Evolutionary conservation across 192 early-diverging fungal species (phyloP).

Genomic region (Podila clonocystis): DNA sequence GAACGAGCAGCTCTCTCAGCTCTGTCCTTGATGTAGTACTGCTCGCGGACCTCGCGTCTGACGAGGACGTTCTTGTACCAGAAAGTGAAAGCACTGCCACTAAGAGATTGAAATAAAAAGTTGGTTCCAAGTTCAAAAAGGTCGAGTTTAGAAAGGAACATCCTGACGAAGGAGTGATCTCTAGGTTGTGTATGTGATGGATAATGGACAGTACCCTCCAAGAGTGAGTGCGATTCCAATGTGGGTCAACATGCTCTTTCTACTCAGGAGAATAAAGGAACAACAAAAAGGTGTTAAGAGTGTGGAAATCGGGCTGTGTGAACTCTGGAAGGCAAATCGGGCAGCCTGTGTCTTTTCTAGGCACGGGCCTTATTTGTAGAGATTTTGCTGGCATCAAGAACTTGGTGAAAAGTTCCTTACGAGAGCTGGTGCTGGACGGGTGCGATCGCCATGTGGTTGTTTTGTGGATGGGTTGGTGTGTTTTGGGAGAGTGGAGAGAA

Average conservation of each 20-base stretch:
- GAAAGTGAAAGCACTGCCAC: slow-evolving; percentile 9
- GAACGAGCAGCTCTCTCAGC: slow-evolving; percentile 1
- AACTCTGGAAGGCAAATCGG: neutral
- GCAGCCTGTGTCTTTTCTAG: neutral
- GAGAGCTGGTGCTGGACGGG: slow-evolving; percentile 33
- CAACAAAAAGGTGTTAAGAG: neutral
- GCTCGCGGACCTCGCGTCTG: slow-evolving; percentile 3
- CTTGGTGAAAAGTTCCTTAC: slow-evolving; percentile 14
- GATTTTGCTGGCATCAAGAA: neutral
- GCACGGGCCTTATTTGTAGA: too few relatives aligned
- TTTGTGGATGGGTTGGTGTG: too few relatives aligned
- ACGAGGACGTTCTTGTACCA: slow-evolving; percentile 9
- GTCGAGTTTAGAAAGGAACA: neutral
- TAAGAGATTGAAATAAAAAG: neutral
- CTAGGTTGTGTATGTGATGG: neutral
- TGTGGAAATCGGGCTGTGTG: neutral
- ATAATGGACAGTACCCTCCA: slow-evolving; percentile 9
- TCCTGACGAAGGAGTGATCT: neutral
- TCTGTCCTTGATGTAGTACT: slow-evolving; percentile 15
- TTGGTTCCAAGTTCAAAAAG: neutral
- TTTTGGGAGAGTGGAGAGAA: neutral
- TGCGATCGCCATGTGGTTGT: slow-evolving; percentile 7
- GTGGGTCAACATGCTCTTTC: slow-evolving; percentile 28
- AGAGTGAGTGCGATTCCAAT: slow-evolving; percentile 25
- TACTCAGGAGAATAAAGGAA: slow-evolving; percentile 3